phyloP scores from a whole-genome alignment of 805 yeast genomes.

The Maudiozyma saulgeensis region DNA sequence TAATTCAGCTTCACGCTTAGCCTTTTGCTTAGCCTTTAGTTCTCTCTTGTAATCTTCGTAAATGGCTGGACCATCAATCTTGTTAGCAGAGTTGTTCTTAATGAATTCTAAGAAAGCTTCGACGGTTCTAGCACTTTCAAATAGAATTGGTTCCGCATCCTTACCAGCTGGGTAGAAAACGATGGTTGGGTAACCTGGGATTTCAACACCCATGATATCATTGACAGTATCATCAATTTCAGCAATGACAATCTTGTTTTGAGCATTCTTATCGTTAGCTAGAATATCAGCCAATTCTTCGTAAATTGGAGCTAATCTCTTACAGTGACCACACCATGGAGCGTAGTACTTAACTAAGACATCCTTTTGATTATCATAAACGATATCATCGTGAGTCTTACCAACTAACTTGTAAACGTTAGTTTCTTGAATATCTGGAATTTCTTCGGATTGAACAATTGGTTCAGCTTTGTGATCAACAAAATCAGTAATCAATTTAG shows the following conservation, averaged over 20 bases:
- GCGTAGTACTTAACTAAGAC: slow-evolving; percentile 87
- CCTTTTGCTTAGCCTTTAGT: slow-evolving; percentile 10
- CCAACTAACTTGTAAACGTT: slow-evolving; percentile 75
- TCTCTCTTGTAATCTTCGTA: slow-evolving; percentile 16
- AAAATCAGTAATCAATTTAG: slow-evolving; percentile 53
- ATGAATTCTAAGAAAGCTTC: slow-evolving; percentile 65
- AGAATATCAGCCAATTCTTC: slow-evolving; percentile 75
- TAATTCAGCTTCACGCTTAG: slow-evolving; percentile 12
- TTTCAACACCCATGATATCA: slow-evolving; percentile 66
- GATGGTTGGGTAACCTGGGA: slow-evolving; percentile 89
- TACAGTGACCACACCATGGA: slow-evolving; percentile 98
- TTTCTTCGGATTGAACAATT: slow-evolving; percentile 70
- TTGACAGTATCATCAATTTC: slow-evolving; percentile 84
- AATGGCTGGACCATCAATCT: slow-evolving; percentile 45
- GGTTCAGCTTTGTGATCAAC: slow-evolving; percentile 58
- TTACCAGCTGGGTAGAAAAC: slow-evolving; percentile 84
- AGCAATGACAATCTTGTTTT: slow-evolving; percentile 60
- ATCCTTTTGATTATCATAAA: slow-evolving; percentile 50
- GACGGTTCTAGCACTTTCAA: slow-evolving; percentile 63
- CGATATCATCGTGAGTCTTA: slow-evolving; percentile 64
- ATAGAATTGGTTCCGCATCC: slow-evolving; percentile 55
- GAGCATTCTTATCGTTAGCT: slow-evolving; percentile 39
- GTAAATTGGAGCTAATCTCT: slow-evolving; percentile 79
- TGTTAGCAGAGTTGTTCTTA: slow-evolving; percentile 52
- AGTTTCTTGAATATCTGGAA: slow-evolving; percentile 75